A percentile compares a stretch with the other conserved stretches of the same genome.
These are phyloP conservation scores for Leishmania martiniquensis DNA, from an alignment of 208 protist species.

Conservation along the genomic window DNA sequence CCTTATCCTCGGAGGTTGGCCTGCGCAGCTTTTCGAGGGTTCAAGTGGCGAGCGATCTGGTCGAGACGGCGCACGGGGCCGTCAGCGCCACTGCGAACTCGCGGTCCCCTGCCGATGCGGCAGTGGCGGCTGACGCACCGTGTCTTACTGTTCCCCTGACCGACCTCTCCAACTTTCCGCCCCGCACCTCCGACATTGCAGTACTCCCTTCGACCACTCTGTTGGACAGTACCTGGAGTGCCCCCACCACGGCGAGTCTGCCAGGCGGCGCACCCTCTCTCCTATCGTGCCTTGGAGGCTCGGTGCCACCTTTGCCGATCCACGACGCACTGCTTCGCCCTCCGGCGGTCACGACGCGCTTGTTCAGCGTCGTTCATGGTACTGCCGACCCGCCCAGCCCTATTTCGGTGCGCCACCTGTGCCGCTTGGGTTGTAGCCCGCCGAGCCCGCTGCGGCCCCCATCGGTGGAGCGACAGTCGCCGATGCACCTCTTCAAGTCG, in stretches of 20 bases:
- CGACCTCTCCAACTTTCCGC: neutral
- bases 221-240: conserved; percentile 16
- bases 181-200: conserved; percentile 18
- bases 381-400: conserved; percentile 54
- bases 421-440: conserved; percentile 25
- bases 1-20: neutral
- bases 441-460: conserved; percentile 29
- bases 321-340: conserved; percentile 20
- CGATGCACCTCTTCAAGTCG: conserved; percentile 62
- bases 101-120: conserved; percentile 2
- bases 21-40: conserved; percentile 19
- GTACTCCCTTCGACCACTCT: conserved; percentile 13
- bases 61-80: neutral
- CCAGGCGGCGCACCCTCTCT: conserved; percentile 17
- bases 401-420: conserved; percentile 45
- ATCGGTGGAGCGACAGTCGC: conserved; percentile 35
- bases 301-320: conserved; percentile 18
- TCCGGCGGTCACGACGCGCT: conserved; percentile 23
- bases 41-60: conserved; percentile 9
- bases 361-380: conserved; percentile 75
- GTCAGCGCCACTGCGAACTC: neutral
- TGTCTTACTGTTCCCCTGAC: neutral
- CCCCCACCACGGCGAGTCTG: conserved; percentile 21
- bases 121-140: neutral
- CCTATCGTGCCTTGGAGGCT: conserved; percentile 1